A percentile compares a stretch with the other conserved stretches of the same genome.
phyloP scores from a whole-genome alignment of 1,139 yeast species.

The Kurtzmaniella quercitrusa region DNA sequence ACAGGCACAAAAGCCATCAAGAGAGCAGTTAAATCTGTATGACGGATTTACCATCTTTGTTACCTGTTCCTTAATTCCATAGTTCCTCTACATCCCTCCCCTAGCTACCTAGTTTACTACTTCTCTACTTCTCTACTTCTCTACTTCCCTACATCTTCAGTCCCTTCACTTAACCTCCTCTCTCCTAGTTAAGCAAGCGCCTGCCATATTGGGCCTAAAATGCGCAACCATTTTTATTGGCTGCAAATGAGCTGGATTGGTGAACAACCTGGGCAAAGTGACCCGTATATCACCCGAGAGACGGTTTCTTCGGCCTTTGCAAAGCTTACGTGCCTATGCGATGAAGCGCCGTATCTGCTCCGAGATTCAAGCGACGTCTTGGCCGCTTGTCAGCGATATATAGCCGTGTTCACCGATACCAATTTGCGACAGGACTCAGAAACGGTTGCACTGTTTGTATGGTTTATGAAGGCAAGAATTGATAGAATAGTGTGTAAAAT shows the following conservation, averaged over 20 bases:
- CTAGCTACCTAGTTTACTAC: no score
- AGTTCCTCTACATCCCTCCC: no score
- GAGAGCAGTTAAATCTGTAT: no score
- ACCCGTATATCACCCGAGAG: not conserved
- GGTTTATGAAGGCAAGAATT: not conserved
- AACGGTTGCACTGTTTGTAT: not conserved
- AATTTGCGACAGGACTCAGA: not conserved
- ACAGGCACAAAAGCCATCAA: no score
- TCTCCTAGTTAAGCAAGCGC: not conserved
- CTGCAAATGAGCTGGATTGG: not conserved
- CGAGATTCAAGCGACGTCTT: not conserved
- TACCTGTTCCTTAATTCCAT: no score
- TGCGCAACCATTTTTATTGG: constrained; percentile 1
- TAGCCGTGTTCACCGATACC: not conserved
- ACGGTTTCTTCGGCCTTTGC: constrained; percentile 5
- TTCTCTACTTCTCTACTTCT: no score
- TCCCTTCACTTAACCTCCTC: no score
- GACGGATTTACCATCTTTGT: no score
- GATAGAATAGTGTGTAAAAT: not conserved
- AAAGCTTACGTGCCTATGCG: constrained; percentile 3
- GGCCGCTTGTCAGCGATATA: not conserved
- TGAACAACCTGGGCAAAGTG: not conserved
- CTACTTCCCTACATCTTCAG: no score
- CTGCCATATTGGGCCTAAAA: not conserved
- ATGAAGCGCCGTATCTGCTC: constrained; percentile 5